Percentiles rank a stretch among this genome's conserved stretches.
phyloP scores from a whole-genome alignment of 2,329 filamentous ascomycete species.

The Aspergillus pseudoterreus region DNA sequence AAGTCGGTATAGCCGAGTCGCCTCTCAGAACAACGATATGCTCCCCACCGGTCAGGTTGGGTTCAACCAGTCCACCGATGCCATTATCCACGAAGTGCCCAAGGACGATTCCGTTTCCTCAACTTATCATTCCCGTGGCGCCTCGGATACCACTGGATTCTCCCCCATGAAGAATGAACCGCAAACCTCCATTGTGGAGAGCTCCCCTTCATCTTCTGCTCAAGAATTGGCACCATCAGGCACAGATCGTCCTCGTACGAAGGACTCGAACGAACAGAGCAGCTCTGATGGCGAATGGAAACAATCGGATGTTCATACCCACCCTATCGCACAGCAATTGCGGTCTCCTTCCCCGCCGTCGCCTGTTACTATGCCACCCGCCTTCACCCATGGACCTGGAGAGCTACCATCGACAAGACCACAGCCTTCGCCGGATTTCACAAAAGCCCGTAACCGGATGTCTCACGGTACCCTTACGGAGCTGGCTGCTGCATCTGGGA shows the following conservation, averaged over 20 bases:
- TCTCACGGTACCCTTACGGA: constrained; percentile 78
- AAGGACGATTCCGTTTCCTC: constrained; percentile 18
- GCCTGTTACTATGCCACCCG: constrained; percentile 73
- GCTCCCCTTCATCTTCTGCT: constrained; percentile 35
- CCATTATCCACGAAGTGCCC: constrained; percentile 28
- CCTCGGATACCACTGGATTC: constrained; percentile 31
- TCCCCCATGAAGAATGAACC: constrained; percentile 9
- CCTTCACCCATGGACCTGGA: constrained; percentile 71
- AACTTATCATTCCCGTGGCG: constrained; percentile 25
- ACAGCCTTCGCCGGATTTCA: constrained; percentile 71
- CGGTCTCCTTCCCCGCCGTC: constrained; percentile 61
- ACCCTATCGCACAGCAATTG: constrained; percentile 33
- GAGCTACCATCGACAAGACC: constrained; percentile 66
- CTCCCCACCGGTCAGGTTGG: constrained; percentile 19
- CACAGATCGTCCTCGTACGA: constrained; percentile 18
- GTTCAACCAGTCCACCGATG: constrained; percentile 36
- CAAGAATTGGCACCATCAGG: constrained; percentile 29
- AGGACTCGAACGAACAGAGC: constrained; percentile 32
- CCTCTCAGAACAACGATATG: constrained; percentile 20
- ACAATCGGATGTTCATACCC: constrained; percentile 17
- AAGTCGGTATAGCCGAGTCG: constrained; percentile 31
- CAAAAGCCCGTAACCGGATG: constrained; percentile 77
- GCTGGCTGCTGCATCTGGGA: constrained; percentile 65
- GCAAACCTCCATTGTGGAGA: constrained; percentile 19
- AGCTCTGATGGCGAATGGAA: constrained; percentile 39